Conservation (phyloP, 306 rosid species). For the Arachis hypogaea region DNA sequence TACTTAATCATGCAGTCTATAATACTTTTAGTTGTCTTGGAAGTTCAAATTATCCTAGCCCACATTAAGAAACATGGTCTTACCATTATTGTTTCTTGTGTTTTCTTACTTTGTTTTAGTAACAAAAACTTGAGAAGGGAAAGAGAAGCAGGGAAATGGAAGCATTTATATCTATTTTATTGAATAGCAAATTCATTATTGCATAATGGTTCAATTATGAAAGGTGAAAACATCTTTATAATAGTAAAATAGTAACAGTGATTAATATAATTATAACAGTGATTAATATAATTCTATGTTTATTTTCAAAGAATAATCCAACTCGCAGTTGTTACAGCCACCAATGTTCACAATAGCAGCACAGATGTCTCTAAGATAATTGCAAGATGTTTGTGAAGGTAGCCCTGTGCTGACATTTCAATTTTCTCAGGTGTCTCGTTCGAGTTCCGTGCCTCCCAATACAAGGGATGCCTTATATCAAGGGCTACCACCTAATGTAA, state of each 20-base stretch:
- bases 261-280: neutral
- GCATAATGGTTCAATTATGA: constrained; percentile 12
- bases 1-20: constrained; percentile 25
- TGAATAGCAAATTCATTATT: neutral
- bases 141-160: constrained; percentile 10
- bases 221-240: neutral
- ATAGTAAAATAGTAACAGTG: neutral
- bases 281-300: neutral
- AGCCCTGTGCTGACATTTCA: constrained; percentile 40
- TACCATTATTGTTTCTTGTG: constrained; percentile 10
- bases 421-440: constrained; percentile 81
- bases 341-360: constrained; percentile 12
- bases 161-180: constrained; percentile 2
- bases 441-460: constrained; percentile 94
- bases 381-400: constrained; percentile 6
- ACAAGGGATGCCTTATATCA: constrained; percentile 96
- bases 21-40: constrained; percentile 28
- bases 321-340: constrained; percentile 10
- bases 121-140: constrained; percentile 15
- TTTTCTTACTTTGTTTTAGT: neutral
- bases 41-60: constrained; percentile 9
- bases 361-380: constrained; percentile 19
- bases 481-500: constrained; percentile 88
- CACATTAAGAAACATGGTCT: neutral
- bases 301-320: constrained; percentile 19